phyloP scores from a whole-genome alignment of 2,329 filamentous ascomycete species.

The Knufia petricola region DNA sequence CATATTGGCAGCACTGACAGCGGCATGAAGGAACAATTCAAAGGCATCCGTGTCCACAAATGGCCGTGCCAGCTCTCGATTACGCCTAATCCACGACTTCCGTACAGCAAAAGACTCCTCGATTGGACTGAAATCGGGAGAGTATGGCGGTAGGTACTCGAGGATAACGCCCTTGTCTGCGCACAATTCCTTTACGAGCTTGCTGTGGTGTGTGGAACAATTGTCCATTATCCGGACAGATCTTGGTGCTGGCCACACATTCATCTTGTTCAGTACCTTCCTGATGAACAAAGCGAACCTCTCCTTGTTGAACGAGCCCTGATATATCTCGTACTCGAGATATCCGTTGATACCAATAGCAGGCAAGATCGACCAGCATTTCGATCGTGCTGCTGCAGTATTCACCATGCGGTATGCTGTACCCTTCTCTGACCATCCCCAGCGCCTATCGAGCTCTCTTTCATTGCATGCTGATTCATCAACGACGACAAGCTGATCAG shows the following conservation, averaged over 20 bases:
- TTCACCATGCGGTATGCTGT: not conserved
- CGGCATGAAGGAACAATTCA: too few species aligned
- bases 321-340: not conserved
- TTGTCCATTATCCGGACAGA: conserved; percentile 30
- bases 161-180: conserved; percentile 26
- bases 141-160: conserved; percentile 29
- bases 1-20: too few species aligned
- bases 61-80: too few species aligned
- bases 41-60: too few species aligned
- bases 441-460: not conserved
- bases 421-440: not conserved
- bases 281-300: not conserved
- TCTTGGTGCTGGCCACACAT: conserved; percentile 22
- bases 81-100: conserved; percentile 30
- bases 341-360: conserved; percentile 5
- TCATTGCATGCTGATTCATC: not conserved
- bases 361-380: not conserved
- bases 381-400: not conserved
- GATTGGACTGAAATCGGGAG: conserved; percentile 30
- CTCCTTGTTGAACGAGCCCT: not conserved
- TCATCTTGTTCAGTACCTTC: conserved; percentile 1
- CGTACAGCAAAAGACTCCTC: conserved; percentile 31
- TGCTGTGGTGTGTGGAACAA: conserved; percentile 24
- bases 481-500: not conserved
- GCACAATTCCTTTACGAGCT: conserved; percentile 27